Evolutionary conservation across 495 filamentous ascomycete species (phyloP), one percentile per base, ranked within the genome.

Genomic region (Clohesyomyces aquaticus): DNA sequence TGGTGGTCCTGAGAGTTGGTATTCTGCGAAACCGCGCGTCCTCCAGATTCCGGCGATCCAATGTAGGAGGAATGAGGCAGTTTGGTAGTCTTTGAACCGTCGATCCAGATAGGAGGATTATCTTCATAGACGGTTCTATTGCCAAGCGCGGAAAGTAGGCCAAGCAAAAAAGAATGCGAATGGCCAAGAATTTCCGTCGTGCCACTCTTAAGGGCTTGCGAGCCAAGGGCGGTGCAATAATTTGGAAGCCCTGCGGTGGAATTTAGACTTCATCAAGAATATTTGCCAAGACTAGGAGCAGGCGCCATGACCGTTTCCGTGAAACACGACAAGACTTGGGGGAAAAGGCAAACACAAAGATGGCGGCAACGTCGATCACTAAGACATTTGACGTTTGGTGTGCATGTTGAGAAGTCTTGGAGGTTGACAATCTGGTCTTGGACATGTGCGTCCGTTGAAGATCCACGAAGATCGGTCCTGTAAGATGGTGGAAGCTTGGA

Each of bases 71-170:
- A 14, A 12, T 25, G 19, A 9, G n/a, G 29, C 3, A 28, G 52
- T 45, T 23, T 11, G 29, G 22, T 21, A 45, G 27, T 58, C 3
- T 59, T 6, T n/a, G 10, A 27, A 38, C 21, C 26, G 52, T 49
- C 22, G 18, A 14, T 26, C 18, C 1, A 18, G 27, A 51, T n/a
- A 1, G 47, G n/a, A 38, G 27, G 8, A 48, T 16, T 32, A 3
- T 12, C 23, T 21, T 43, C 22, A 28, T 59, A 21, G 32, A 38
- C 6, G 14, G 27, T 53, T 18, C 11, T 27, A 23, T n/a, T 41
- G 61, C 62, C 62, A 65, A 65, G 62, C 55, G 61, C 62, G 62
- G 55, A 59, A 48, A 42, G 42, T 42, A 32, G 41, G 18, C 18
- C 10, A 35, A 45, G 23, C 26, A 47, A 6, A 12, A 26, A 23